These are phyloP conservation scores for Leucaena leucocephala DNA, from an alignment of 306 rosid species.

Conservation along the genomic window DNA sequence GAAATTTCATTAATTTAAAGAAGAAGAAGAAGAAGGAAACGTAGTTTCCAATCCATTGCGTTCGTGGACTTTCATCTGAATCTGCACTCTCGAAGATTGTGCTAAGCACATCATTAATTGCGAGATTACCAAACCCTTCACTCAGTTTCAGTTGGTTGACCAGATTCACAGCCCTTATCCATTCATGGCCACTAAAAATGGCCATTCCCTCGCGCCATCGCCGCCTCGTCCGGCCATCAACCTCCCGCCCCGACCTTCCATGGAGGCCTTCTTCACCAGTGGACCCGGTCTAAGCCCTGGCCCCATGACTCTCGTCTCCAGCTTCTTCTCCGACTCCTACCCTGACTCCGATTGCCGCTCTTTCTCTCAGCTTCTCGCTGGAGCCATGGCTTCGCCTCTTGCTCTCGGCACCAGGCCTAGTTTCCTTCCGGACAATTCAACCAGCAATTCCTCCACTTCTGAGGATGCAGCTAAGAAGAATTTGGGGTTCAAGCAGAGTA, in stretches of 20 bases:
- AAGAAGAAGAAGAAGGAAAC: too few relatives aligned
- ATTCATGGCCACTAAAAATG: slow-evolving; percentile 53
- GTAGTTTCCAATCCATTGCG: neutral
- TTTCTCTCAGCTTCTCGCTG: slow-evolving; percentile 92
- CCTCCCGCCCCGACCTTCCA: slow-evolving; percentile 83
- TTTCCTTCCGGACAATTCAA: slow-evolving; percentile 7
- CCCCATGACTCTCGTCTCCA: slow-evolving; percentile 94
- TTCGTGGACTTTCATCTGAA: slow-evolving; percentile 52
- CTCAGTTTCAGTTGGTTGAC: neutral
- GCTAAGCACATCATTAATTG: neutral
- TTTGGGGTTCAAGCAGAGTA: slow-evolving; percentile 76
- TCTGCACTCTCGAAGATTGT: slow-evolving; percentile 35
- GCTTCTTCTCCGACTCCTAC: slow-evolving; percentile 62
- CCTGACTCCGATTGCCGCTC: slow-evolving; percentile 64
- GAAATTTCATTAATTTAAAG: too few relatives aligned
- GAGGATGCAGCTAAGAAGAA: slow-evolving; percentile 44
- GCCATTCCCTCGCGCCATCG: slow-evolving; percentile 49
- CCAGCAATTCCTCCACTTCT: slow-evolving; percentile 34
- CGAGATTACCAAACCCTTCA: neutral
- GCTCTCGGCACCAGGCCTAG: slow-evolving; percentile 42
- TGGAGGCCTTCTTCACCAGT: slow-evolving; percentile 72
- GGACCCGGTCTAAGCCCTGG: slow-evolving; percentile 82
- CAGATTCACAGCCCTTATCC: neutral
- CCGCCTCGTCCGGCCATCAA: slow-evolving; percentile 66
- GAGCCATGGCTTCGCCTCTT: slow-evolving; percentile 91